Conservation (phyloP, 2,329 filamentous ascomycete genomes). For the Massarina eburnea region DNA sequence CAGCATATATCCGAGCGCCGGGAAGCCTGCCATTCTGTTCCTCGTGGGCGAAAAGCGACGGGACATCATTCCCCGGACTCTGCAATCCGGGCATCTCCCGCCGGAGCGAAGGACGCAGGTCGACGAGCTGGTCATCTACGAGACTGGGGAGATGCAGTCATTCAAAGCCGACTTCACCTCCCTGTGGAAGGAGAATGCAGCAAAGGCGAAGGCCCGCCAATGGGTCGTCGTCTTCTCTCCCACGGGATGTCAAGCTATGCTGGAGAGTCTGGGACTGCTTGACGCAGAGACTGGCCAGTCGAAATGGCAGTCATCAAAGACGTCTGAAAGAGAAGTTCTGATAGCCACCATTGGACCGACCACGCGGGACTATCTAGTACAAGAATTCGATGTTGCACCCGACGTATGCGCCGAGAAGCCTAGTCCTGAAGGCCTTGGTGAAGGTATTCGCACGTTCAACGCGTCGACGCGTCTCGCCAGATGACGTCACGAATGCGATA, state of each 20-base stretch:
- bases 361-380: conserved; percentile 72
- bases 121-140: conserved; percentile 81
- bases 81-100: conserved; percentile 62
- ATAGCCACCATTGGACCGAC: conserved; percentile 93
- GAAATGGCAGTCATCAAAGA: conserved; percentile 13
- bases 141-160: conserved; percentile 77
- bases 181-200: conserved; percentile 51
- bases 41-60: conserved; percentile 86
- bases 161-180: conserved; percentile 69
- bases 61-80: conserved; percentile 82
- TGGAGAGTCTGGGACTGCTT: conserved; percentile 54
- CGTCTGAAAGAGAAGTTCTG: conserved; percentile 52
- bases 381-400: conserved; percentile 66
- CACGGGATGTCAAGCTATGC: conserved; percentile 63
- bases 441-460: conserved; percentile 59
- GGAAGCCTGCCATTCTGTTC: conserved; percentile 72
- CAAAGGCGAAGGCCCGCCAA: conserved; percentile 44
- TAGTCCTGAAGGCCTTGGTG: conserved; percentile 75
- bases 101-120: conserved; percentile 62
- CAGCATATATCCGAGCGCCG: conserved; percentile 31
- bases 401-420: conserved; percentile 82
- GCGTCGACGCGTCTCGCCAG: not conserved
- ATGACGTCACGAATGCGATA: not conserved
- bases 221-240: conserved; percentile 77
- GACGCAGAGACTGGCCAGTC: conserved; percentile 44